Evolutionary conservation across 192 early-diverging fungal species (phyloP), one percentile per base, ranked within the genome.

Genomic region (Rhizoclosmatium globosum): DNA sequence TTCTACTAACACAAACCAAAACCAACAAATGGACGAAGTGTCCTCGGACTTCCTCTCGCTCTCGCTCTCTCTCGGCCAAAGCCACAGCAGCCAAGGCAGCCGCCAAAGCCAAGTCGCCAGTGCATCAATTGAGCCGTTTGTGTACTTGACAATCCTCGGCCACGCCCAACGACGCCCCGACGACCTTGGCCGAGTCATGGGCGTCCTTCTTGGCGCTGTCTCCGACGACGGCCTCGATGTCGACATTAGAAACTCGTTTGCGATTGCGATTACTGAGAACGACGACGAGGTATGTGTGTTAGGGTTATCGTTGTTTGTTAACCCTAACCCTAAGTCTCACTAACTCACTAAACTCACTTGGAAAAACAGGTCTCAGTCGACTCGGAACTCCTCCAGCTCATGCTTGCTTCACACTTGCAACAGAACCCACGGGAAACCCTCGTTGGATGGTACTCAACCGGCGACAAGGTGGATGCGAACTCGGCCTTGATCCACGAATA

Each of bases 391-490:
- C 93, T 97, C 81, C 82, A 84, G 43, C 90, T 88, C 41, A 95
- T 98, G 95, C 92, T 91, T 82, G 89, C 90, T 68, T 89, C 97
- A 64, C 96, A 98, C 84, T 93, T 94, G 84, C 88, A 92, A 66
- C 95, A 95, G 21, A 95, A 96, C 81, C 85, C 93, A 21, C 93
- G 93, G 76, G 97, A 99, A 82, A 88, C 93, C 61, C 92, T 97
- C 76, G 91, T 99, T 64, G 97, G 97, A 58, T 99, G 97, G 97
- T 99, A 97, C 68, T 41, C 86, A 85, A 96, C 85, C 90, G 93
- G 87, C 92, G 92, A 80, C 47, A 77, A 79, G 43, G 71, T 88
- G 15, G 89, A 80, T 65, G 75, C 78, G 39, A 76, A 78, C 71
- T 67, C 43, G 42, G 84, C 83, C 47, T 71, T 74, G 64, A 82